A percentile compares a stretch with the other conserved stretches of the same genome.
phyloP scores from a whole-genome alignment of 371 early-diverging fungal genomes.

The Blastocladiella emersonii region DNA sequence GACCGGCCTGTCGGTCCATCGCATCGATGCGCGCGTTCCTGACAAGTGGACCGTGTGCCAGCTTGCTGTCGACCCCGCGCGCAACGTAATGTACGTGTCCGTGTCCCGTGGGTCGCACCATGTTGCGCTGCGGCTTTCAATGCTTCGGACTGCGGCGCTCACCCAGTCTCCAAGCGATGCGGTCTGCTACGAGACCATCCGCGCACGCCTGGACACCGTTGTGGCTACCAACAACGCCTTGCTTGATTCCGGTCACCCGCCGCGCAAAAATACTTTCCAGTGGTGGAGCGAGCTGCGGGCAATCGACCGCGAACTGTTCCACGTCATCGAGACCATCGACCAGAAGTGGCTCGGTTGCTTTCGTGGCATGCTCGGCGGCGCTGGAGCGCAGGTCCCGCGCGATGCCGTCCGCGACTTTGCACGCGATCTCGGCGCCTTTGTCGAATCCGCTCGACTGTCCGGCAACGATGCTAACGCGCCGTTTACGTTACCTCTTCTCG shows the following conservation, averaged over 20 bases:
- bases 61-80: background rate
- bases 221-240: constrained; percentile 41
- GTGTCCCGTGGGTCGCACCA: too few species aligned
- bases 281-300: constrained; percentile 66
- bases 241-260: constrained; percentile 19
- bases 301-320: constrained; percentile 52
- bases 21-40: too few species aligned
- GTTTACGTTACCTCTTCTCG: background rate
- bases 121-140: too few species aligned
- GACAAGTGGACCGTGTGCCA: background rate
- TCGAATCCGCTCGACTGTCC: background rate
- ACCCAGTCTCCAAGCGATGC: too few species aligned
- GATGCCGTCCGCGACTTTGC: too few species aligned
- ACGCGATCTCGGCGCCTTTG: background rate
- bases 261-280: constrained; percentile 38
- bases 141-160: too few species aligned
- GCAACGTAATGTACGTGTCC: background rate
- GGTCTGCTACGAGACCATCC: constrained; percentile 24
- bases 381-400: background rate
- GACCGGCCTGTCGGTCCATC: too few species aligned
- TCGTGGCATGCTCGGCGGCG: constrained; percentile 23
- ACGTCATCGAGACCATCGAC: constrained; percentile 46
- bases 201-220: constrained; percentile 34
- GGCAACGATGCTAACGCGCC: background rate
- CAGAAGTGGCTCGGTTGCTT: constrained; percentile 74